Evolutionary conservation across 176 grass and related monocot species (phyloP).

Genomic region (Carex kokanica): DNA sequence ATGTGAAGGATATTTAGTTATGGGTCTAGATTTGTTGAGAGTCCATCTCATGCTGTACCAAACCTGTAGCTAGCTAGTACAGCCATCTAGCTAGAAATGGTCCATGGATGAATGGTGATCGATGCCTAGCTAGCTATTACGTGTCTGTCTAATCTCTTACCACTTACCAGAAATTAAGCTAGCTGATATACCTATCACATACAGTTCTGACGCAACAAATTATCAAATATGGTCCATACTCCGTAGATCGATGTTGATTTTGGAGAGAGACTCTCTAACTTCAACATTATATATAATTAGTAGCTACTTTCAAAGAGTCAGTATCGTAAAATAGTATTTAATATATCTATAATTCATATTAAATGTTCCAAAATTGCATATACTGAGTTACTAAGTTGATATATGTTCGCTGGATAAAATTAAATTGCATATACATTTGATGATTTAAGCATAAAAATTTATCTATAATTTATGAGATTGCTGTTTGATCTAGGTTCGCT

Average conservation of each 20-base stretch:
- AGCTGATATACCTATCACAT: not conserved
- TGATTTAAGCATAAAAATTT: not conserved
- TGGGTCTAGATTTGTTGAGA: constrained; percentile 22
- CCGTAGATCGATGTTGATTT: constrained; percentile 9
- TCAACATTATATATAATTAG: not conserved
- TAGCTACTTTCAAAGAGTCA: not conserved
- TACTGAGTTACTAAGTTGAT: not conserved
- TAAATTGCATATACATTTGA: not conserved
- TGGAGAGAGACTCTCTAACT: constrained; percentile 13
- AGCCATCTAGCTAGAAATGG: constrained; percentile 14
- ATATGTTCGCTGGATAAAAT: too few species aligned
- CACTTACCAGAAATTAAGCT: not conserved
- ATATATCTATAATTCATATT: too few species aligned
- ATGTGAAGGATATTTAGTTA: constrained; percentile 23
- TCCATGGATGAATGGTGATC: constrained; percentile 9
- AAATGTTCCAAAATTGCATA: not conserved
- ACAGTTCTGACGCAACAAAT: not conserved
- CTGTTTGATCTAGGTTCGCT: constrained; percentile 47
- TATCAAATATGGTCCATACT: constrained; percentile 16
- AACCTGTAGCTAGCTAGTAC: too few species aligned
- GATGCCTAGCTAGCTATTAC: not conserved
- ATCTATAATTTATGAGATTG: not conserved
- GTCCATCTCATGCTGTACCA: constrained; percentile 19
- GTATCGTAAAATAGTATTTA: not conserved
- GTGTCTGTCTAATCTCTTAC: not conserved